Conservation (phyloP, 192 early-diverging fungal genomes). For the Coemansia sp. region DNA sequence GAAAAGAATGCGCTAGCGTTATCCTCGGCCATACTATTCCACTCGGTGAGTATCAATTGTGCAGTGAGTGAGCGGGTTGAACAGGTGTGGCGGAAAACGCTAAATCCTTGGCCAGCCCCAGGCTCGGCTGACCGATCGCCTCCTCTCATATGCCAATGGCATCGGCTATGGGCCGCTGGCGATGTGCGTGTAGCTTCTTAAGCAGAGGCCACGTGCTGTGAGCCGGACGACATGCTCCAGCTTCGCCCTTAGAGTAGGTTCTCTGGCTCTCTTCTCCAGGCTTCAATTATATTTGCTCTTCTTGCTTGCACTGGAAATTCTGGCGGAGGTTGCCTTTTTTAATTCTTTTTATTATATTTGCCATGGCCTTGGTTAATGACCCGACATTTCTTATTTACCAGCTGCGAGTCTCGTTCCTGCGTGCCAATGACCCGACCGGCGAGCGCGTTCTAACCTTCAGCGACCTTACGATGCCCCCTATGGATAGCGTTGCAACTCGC, state of each 20-base stretch:
- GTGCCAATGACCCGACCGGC: conserved; percentile 65
- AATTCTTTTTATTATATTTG: not conserved
- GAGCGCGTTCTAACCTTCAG: conserved; percentile 70
- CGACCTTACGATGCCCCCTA: conserved; percentile 30
- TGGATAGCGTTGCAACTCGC: not conserved
- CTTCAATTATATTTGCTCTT: not conserved
- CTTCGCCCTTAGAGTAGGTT: no score
- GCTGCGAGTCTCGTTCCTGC: conserved; percentile 69
- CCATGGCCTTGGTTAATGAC: conserved; percentile 69
- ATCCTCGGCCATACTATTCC: conserved; percentile 2
- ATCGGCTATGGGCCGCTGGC: no score
- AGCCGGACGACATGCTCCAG: no score
- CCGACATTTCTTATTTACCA: conserved; percentile 70
- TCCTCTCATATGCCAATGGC: no score
- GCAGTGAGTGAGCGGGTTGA: no score
- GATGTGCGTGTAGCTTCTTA: no score
- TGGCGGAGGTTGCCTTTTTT: not conserved
- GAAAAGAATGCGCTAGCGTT: conserved; percentile 4
- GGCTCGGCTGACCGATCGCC: no score
- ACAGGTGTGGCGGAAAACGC: no score
- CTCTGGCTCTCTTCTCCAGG: no score
- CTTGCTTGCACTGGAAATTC: not conserved
- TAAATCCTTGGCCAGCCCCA: no score
- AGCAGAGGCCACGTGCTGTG: no score
- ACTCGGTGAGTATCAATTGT: not conserved